Evolutionary conservation across 176 grass and related monocot genomes (phyloP).

Genomic region (Miscanthus lutarioriparius): DNA sequence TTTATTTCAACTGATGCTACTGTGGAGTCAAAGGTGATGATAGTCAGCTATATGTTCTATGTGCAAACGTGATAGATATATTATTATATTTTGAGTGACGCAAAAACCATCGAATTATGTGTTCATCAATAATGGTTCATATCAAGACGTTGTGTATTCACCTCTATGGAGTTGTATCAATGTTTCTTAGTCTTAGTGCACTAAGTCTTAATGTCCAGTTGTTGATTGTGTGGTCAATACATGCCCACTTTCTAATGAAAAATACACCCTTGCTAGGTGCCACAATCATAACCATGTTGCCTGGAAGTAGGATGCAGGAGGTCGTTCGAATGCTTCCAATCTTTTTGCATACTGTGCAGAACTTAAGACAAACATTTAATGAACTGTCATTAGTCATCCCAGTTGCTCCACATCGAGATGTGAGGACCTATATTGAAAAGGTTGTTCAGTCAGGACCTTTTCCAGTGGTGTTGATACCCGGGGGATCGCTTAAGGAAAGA

Average conservation of each 20-base stretch:
- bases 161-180: not conserved
- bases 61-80: not conserved
- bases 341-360: conserved; percentile 61
- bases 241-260: conserved; percentile 40
- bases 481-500: conserved; percentile 64
- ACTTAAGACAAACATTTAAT: conserved; percentile 55
- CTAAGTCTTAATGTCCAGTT: conserved; percentile 9
- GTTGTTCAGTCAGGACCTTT: conserved; percentile 36
- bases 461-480: conserved; percentile 66
- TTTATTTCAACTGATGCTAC: not conserved
- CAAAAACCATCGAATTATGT: conserved; percentile 10
- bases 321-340: conserved; percentile 87
- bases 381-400: conserved; percentile 74
- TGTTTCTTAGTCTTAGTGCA: not conserved
- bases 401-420: conserved; percentile 77
- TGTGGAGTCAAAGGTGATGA: conserved; percentile 6
- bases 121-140: conserved; percentile 10
- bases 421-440: conserved; percentile 63
- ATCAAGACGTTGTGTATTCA: conserved; percentile 10
- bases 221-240: conserved; percentile 10
- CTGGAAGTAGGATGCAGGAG: conserved; percentile 97
- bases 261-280: conserved; percentile 52
- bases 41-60: not conserved
- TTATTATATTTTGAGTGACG: conserved; percentile 11
- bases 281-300: conserved; percentile 78